A percentile compares a stretch with the other conserved stretches of the same genome.
Evolutionary conservation across 345 rosid species (phyloP).

Genomic region (Boechera divaricarpa): DNA sequence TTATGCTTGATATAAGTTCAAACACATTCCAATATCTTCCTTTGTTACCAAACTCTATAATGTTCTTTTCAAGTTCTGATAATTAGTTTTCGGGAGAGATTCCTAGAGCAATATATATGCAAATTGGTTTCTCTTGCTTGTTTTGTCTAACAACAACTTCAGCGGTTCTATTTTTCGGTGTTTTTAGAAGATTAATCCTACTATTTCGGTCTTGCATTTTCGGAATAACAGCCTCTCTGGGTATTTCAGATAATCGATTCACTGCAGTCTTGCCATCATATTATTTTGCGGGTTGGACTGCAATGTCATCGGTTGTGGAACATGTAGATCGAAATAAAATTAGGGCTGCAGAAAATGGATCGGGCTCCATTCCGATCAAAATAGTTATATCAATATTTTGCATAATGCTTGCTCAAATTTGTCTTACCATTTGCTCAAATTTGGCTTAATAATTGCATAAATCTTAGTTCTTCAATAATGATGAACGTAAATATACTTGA

Average conservation of each 20-base stretch:
- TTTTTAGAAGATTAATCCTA: neutral
- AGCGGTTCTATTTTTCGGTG: constrained; percentile 42
- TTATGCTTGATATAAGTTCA: neutral
- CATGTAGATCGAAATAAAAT: too few relatives aligned
- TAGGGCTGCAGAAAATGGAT: too few relatives aligned
- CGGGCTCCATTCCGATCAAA: too few relatives aligned
- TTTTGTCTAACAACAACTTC: constrained; percentile 43
- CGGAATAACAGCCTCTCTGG: constrained; percentile 41
- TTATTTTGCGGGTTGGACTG: constrained; percentile 26
- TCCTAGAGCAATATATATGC: constrained; percentile 1
- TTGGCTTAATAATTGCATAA: too few relatives aligned
- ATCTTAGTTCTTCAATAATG: too few relatives aligned
- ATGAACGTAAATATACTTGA: too few relatives aligned
- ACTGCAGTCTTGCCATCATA: constrained; percentile 17
- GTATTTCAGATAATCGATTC: constrained; percentile 43
- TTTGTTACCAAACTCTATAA: constrained; percentile 11
- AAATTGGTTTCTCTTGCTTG: constrained; percentile 23
- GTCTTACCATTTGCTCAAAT: too few relatives aligned
- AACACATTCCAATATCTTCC: neutral
- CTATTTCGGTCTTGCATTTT: constrained; percentile 24
- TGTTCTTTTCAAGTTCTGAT: neutral
- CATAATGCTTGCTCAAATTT: too few relatives aligned
- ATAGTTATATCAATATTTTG: too few relatives aligned
- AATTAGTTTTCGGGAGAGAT: constrained; percentile 32
- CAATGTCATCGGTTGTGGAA: constrained; percentile 18